Conservation (phyloP, 2,329 filamentous ascomycete genomes). For the Gliomastix tumulicola region DNA sequence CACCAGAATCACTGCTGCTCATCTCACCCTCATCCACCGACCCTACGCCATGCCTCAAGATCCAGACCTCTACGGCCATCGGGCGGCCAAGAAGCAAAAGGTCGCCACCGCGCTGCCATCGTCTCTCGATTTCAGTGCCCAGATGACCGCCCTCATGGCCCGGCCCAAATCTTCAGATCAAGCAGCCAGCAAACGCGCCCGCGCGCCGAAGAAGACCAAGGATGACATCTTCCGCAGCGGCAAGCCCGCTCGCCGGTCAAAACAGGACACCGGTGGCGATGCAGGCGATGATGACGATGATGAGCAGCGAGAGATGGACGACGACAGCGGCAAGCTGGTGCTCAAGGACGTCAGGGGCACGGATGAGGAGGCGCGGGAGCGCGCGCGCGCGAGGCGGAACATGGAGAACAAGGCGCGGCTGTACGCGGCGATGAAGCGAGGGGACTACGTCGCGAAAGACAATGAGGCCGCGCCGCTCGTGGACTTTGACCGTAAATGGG, state of each 20-base stretch:
- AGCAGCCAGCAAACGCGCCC: constrained; percentile 30
- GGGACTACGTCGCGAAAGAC: constrained; percentile 68
- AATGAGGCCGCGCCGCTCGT: constrained; percentile 64
- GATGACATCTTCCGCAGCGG: constrained; percentile 32
- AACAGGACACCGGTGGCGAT: too few relatives aligned
- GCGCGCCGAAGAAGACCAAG: constrained; percentile 38
- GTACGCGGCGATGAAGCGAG: constrained; percentile 85
- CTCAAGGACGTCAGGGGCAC: constrained; percentile 47
- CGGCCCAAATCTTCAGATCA: constrained; percentile 33
- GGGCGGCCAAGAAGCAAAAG: constrained; percentile 60
- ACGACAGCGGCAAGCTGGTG: constrained; percentile 38
- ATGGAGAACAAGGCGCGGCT: constrained; percentile 87
- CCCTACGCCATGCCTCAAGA: constrained; percentile 65
- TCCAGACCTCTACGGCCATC: constrained; percentile 69
- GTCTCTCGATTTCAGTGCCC: constrained; percentile 79
- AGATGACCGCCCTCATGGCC: constrained; percentile 75
- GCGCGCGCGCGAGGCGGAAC: constrained; percentile 65
- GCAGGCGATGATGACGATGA: neutral
- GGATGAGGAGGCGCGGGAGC: constrained; percentile 59
- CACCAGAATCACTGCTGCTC: too few relatives aligned
- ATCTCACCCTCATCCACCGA: too few relatives aligned
- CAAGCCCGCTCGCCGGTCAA: constrained; percentile 15
- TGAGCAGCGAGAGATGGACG: constrained; percentile 21
- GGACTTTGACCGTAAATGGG: constrained; percentile 97
- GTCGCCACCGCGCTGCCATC: constrained; percentile 65